phyloP scores from a whole-genome alignment of 108 stramenopile genomes.

The Cylindrotheca closterium region DNA sequence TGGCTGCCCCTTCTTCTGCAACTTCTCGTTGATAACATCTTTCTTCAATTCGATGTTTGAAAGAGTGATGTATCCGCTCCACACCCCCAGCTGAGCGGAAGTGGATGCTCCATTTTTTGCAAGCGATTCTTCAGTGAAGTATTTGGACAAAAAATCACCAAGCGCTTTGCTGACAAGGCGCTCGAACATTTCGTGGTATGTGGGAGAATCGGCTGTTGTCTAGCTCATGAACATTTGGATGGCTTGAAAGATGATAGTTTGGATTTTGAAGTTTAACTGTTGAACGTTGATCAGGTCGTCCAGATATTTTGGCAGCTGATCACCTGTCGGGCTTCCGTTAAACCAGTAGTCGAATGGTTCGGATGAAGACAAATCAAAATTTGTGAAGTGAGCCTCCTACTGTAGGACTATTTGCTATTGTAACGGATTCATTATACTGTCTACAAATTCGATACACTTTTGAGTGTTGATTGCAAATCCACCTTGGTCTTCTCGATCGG shows the following conservation, averaged over 20 bases:
- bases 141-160: conserved; percentile 50
- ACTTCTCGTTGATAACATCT: conserved; percentile 41
- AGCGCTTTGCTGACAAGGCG: conserved; percentile 51
- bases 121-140: conserved; percentile 48
- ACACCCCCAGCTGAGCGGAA: conserved; percentile 49
- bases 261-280: no score
- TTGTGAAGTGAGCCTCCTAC: no score
- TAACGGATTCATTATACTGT: no score
- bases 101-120: conserved; percentile 23
- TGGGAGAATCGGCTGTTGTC: neutral
- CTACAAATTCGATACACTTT: conserved; percentile 31
- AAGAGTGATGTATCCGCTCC: conserved; percentile 61
- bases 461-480: conserved; percentile 10
- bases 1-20: conserved; percentile 45
- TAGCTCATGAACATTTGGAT: neutral
- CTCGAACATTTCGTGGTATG: conserved; percentile 60
- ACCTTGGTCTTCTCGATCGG: conserved; percentile 19
- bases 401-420: no score
- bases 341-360: no score
- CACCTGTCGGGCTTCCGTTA: no score
- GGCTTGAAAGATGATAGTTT: no score
- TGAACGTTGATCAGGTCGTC: no score
- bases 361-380: no score
- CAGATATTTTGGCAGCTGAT: conserved; percentile 29
- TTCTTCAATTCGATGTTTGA: conserved; percentile 43